phyloP scores from a whole-genome alignment of 805 yeast genomes.

The Nakazawaea siamensis region DNA sequence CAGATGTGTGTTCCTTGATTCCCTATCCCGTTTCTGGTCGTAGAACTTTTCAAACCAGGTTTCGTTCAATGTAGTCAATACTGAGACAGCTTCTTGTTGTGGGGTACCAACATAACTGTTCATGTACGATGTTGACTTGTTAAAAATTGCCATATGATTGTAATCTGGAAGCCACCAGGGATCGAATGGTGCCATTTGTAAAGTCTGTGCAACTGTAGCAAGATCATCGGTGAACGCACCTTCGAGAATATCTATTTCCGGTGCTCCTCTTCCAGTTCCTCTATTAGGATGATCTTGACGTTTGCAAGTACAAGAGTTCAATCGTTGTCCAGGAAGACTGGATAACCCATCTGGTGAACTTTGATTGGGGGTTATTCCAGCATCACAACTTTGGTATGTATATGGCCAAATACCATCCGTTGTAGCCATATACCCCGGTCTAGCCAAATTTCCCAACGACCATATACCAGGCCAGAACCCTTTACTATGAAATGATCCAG shows the following conservation, averaged over 20 bases:
- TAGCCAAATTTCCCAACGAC: slow-evolving; percentile 79
- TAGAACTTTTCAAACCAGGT: slow-evolving; percentile 26
- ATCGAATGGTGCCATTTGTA: slow-evolving; percentile 36
- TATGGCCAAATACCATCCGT: slow-evolving; percentile 90
- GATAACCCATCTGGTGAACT: slow-evolving; percentile 75
- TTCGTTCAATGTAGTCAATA: slow-evolving; percentile 25
- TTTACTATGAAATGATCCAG: slow-evolving; percentile 58
- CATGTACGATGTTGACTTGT: slow-evolving; percentile 24
- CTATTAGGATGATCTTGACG: slow-evolving; percentile 74
- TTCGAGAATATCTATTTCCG: slow-evolving; percentile 82
- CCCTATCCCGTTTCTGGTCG: slow-evolving; percentile 1
- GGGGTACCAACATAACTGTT: slow-evolving; percentile 31
- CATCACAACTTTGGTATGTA: slow-evolving; percentile 69
- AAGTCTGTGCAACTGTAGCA: slow-evolving; percentile 25
- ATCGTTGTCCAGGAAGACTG: slow-evolving; percentile 67
- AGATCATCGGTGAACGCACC: slow-evolving; percentile 26
- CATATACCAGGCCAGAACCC: slow-evolving; percentile 91
- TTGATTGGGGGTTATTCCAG: slow-evolving; percentile 84
- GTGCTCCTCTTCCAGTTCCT: slow-evolving; percentile 81
- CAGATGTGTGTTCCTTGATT: neutral
- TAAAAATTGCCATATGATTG: slow-evolving; percentile 22
- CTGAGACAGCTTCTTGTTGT: slow-evolving; percentile 31
- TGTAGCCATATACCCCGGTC: slow-evolving; percentile 74
- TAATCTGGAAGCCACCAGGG: slow-evolving; percentile 35
- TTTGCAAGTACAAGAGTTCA: slow-evolving; percentile 64